These are phyloP conservation scores for Besnoitia besnoiti DNA, from an alignment of 169 alveolate genomes.

Conservation along the genomic window DNA sequence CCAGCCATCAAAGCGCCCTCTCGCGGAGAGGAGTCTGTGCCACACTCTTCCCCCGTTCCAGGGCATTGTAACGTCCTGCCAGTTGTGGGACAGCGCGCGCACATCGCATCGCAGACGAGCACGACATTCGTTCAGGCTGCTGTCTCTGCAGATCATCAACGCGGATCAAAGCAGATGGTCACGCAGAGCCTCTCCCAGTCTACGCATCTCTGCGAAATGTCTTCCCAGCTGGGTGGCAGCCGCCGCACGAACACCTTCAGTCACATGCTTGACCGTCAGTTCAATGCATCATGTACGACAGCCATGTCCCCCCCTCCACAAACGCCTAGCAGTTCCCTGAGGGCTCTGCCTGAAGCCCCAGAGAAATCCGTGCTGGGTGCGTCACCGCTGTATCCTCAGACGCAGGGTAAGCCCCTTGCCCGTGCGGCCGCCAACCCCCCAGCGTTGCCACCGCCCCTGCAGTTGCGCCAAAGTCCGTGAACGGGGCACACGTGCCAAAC, in stretches of 20 bases:
- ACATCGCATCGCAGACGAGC: background rate
- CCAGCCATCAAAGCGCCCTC: background rate
- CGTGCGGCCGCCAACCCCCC: background rate
- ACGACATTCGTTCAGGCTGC: slow-evolving; percentile 22
- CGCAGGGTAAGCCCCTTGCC: background rate
- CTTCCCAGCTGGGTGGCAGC: background rate
- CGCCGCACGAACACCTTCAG: background rate
- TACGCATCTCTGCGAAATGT: background rate
- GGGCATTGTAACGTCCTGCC: slow-evolving; percentile 22
- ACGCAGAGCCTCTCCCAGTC: slow-evolving; percentile 20
- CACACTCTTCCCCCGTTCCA: background rate
- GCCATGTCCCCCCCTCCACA: background rate
- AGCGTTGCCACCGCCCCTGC: background rate
- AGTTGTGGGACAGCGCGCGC: background rate
- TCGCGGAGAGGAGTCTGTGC: background rate
- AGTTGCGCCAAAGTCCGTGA: background rate
- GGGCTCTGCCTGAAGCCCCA: background rate
- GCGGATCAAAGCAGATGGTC: slow-evolving; percentile 41
- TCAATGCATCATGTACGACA: background rate
- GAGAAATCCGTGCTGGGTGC: background rate
- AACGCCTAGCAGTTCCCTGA: background rate
- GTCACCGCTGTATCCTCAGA: background rate
- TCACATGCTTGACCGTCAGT: background rate
- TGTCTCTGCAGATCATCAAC: background rate
- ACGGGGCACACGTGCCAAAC: background rate